Percentiles rank a stretch among this genome's conserved stretches.
These are phyloP conservation scores for Ceratobasidium sp. DNA, from an alignment of 1,284 basidiomycete genomes.

Conservation along the genomic window DNA sequence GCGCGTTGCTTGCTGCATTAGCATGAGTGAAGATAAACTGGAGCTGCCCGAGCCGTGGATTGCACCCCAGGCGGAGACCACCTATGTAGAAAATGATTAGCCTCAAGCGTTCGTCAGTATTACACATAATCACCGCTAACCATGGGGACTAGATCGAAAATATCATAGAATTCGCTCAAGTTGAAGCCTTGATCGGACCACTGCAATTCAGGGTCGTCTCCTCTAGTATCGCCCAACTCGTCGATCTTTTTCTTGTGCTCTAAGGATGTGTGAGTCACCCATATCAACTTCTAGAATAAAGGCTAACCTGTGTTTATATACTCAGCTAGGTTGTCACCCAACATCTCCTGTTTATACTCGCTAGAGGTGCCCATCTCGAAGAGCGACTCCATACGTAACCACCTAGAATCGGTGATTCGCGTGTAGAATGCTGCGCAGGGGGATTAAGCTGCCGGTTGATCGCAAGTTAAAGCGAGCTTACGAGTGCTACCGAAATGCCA, in stretches of 20 bases:
- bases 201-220: conserved; percentile 18
- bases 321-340: conserved; percentile 35
- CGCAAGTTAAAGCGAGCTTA: neutral
- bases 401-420: conserved; percentile 28
- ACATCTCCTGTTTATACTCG: conserved; percentile 40
- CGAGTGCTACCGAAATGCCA: neutral
- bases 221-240: conserved; percentile 34
- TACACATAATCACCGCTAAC: conserved; percentile 5
- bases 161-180: conserved; percentile 9
- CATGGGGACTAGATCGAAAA: neutral
- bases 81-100: neutral
- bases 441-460: neutral
- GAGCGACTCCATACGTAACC: conserved; percentile 38
- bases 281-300: neutral
- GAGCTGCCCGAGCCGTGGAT: neutral
- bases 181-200: neutral
- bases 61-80: conserved; percentile 24
- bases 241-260: conserved; percentile 23
- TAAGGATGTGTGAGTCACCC: neutral
- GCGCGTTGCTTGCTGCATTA: conserved; percentile 33
- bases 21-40: neutral
- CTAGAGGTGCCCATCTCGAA: conserved; percentile 10
- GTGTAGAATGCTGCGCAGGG: conserved; percentile 36
- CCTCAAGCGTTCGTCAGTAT: neutral
- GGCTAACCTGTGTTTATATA: conserved; percentile 35